Evolutionary conservation across 768 basidiomycete species (phyloP), one percentile per base, ranked within the genome.

Genomic region (Suillus cothurnatus): DNA sequence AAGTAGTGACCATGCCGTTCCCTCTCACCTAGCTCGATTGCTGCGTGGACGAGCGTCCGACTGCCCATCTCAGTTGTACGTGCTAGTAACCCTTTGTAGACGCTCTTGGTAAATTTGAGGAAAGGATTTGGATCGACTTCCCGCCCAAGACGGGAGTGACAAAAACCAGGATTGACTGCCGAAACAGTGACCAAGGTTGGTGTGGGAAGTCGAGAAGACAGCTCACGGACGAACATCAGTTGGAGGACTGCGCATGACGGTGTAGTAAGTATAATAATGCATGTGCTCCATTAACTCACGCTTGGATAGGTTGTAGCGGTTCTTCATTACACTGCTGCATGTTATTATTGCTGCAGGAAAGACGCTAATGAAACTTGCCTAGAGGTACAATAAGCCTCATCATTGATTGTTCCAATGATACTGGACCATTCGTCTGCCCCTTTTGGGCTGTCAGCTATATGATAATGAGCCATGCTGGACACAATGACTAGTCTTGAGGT

Each of bases 81-180:
- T 1, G 73, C 79, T 4, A 81, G 11, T 31, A 74, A 47, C 0
- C 28, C 39, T 61, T 75, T 74, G 26, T 58, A 39, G 28, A 61
- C 28, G 19, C 39, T 55, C n/a, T 72, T 4, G 3, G 19, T 14
- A 26, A 66, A 0, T 8, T 61, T 50, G 0, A 66, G 4, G 23
- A 64, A 5, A 21, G 61, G 39, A 38, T 68, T 68, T 4, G 61
- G 61, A 26, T 71, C 70, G 8, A 66, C 17, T 21, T 69, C 60
- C 36, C 76, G 72, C 1, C 66, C 60, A 56, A 81, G 71, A 31
- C 70, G 67, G 21, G 80, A 80, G 58, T 71, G 53, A 43, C 78
- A 79, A 56, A 78, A 74, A 5, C 80, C 79, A 1, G 81, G 80
- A 57, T 77, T 72, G 60, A 76, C 69, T 43, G 74, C 70, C 12